Percentiles rank a stretch among this genome's conserved stretches.
Conservation (phyloP, 2,329 filamentous ascomycete species). For the Rutstroemia sp. region DNA sequence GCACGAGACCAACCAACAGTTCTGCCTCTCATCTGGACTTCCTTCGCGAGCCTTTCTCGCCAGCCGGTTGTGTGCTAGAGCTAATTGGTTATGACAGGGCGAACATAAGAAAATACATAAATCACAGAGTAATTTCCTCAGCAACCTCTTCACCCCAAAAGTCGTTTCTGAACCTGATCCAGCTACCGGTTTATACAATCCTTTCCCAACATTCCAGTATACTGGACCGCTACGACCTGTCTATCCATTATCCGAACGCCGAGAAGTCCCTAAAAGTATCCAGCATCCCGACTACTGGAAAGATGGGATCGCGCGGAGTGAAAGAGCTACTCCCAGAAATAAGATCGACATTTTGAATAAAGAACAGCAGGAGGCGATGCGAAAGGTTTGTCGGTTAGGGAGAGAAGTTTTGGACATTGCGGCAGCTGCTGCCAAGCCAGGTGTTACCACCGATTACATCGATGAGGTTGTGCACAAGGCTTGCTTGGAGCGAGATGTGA, state of each 20-base stretch:
- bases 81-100: conserved; percentile 43
- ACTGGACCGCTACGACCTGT: conserved; percentile 77
- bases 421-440: conserved; percentile 75
- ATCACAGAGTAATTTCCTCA: conserved; percentile 66
- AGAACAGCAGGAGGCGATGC: conserved; percentile 76
- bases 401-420: conserved; percentile 91
- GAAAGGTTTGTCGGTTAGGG: conserved; percentile 79
- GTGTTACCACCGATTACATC: conserved; percentile 90
- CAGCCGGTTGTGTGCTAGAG: not conserved
- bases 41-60: not conserved
- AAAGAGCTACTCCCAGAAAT: conserved; percentile 55
- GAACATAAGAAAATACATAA: conserved; percentile 83
- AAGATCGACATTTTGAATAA: conserved; percentile 78
- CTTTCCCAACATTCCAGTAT: conserved; percentile 81
- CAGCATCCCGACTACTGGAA: conserved; percentile 79
- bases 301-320: conserved; percentile 66
- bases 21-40: no score
- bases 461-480: conserved; percentile 94
- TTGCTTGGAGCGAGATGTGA: conserved; percentile 83
- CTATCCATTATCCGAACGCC: conserved; percentile 70
- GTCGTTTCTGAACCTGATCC: conserved; percentile 85
- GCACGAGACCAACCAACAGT: not conserved
- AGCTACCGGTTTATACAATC: conserved; percentile 86
- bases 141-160: conserved; percentile 67
- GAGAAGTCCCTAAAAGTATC: conserved; percentile 73